Conservation (phyloP, 495 filamentous ascomycete genomes). For the Penicillium canariense region DNA sequence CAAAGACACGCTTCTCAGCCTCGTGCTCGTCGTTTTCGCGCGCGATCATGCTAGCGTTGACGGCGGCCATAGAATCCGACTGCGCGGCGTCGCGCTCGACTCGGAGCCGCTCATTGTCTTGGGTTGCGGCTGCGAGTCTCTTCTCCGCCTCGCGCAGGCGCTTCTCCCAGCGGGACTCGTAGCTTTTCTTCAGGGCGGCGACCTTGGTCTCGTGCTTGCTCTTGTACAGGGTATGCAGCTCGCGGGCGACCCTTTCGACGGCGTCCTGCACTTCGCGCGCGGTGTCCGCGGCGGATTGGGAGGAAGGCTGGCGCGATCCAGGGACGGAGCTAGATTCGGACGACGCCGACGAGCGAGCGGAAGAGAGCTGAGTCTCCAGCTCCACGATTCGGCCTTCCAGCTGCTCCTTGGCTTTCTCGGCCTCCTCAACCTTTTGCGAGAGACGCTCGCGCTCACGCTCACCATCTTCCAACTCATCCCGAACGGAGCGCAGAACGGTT, state of each 20-base stretch:
- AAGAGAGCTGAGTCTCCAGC: conserved; percentile 69
- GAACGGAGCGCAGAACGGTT: conserved; percentile 68
- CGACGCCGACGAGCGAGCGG: conserved; percentile 52
- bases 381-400: conserved; percentile 54
- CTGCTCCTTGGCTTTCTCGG: conserved; percentile 66
- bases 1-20: conserved; percentile 49
- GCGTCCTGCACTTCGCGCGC: conserved; percentile 71
- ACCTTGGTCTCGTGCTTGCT: conserved; percentile 96
- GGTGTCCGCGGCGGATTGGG: conserved; percentile 35
- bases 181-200: conserved; percentile 88
- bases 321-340: conserved; percentile 13
- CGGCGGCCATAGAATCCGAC: conserved; percentile 50
- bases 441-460: conserved; percentile 76
- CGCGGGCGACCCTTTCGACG: conserved; percentile 84
- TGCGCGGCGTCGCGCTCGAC: conserved; percentile 62
- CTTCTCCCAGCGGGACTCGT: conserved; percentile 86
- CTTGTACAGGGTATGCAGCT: conserved; percentile 93
- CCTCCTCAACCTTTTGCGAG: conserved; percentile 66
- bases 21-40: conserved; percentile 52
- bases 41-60: conserved; percentile 34
- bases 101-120: conserved; percentile 72
- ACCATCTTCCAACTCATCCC: conserved; percentile 72
- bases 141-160: conserved; percentile 71
- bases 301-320: conserved; percentile 12
- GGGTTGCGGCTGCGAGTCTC: conserved; percentile 61